phyloP scores from a whole-genome alignment of 2,329 filamentous ascomycete species.

The Microdochium nivale region DNA sequence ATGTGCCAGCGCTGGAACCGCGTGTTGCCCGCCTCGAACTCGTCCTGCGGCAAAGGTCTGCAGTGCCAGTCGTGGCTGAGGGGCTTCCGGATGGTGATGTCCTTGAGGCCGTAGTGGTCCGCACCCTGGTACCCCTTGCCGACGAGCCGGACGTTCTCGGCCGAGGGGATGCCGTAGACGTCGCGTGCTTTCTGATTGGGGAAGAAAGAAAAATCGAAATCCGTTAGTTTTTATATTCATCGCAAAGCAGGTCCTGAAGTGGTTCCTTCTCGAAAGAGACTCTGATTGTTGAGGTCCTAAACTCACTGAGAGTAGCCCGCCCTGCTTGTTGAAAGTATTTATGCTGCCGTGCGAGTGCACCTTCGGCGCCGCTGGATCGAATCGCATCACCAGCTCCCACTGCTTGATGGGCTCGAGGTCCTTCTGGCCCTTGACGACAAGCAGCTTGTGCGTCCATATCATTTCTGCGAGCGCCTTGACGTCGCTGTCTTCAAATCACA shows the following conservation, averaged over 20 bases:
- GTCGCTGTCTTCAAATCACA: slow-evolving; percentile 24
- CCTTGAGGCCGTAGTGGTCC: slow-evolving; percentile 32
- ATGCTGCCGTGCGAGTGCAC: slow-evolving; percentile 32
- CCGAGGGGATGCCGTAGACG: slow-evolving; percentile 28
- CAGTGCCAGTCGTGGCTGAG: slow-evolving; percentile 28
- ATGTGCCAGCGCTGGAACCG: slow-evolving; percentile 40
- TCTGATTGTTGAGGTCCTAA: too few species aligned
- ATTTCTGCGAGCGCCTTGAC: slow-evolving; percentile 25
- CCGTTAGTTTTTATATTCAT: too few species aligned
- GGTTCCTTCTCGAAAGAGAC: too few species aligned
- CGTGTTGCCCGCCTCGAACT: slow-evolving; percentile 30
- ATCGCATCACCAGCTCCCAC: slow-evolving; percentile 33
- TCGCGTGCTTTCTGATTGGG: slow-evolving; percentile 17
- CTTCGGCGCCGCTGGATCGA: slow-evolving; percentile 29
- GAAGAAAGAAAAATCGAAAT: background rate
- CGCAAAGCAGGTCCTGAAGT: too few species aligned
- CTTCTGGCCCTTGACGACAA: slow-evolving; percentile 33
- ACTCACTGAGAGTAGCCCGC: slow-evolving; percentile 26
- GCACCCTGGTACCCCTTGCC: slow-evolving; percentile 35
- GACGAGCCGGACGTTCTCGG: slow-evolving; percentile 33
- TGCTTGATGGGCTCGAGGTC: slow-evolving; percentile 30
- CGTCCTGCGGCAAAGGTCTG: slow-evolving; percentile 17
- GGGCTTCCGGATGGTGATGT: slow-evolving; percentile 19
- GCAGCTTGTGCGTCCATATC: slow-evolving; percentile 33
- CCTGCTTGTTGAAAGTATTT: slow-evolving; percentile 29